Percentiles rank a stretch among this genome's conserved stretches.
These are phyloP conservation scores for Fusarium floridanum DNA, from an alignment of 2,329 filamentous ascomycete species.

Conservation along the genomic window DNA sequence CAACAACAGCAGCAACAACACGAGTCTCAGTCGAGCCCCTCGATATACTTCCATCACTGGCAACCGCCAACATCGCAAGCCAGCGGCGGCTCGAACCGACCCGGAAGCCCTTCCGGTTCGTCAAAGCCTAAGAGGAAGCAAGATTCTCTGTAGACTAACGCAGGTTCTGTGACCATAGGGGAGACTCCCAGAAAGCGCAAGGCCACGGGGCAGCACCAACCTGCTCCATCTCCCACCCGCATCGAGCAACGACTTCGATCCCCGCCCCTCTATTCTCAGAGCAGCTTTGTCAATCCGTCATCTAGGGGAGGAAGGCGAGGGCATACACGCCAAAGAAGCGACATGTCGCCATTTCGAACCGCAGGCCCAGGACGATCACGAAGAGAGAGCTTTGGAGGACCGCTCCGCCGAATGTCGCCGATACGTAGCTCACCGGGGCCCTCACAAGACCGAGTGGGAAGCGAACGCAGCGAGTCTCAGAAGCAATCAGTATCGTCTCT, in stretches of 20 bases:
- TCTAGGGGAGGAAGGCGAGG: constrained; percentile 43
- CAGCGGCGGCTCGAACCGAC: constrained; percentile 72
- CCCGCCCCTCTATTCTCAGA: constrained; percentile 49
- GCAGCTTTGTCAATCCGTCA: constrained; percentile 44
- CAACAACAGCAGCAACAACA: constrained; percentile 72
- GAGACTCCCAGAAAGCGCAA: constrained; percentile 91
- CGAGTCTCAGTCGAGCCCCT: constrained; percentile 71
- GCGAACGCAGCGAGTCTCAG: constrained; percentile 47
- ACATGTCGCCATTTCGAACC: constrained; percentile 53
- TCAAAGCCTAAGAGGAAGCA: constrained; percentile 66
- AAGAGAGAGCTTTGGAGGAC: constrained; percentile 45
- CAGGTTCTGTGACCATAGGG: constrained; percentile 63
- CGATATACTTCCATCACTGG: constrained; percentile 94
- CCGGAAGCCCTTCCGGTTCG: constrained; percentile 81
- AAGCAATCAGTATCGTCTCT: constrained; percentile 53
- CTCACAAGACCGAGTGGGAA: constrained; percentile 39
- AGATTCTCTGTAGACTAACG: constrained; percentile 58
- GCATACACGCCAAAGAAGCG: constrained; percentile 55
- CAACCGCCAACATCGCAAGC: constrained; percentile 80
- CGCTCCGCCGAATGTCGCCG: constrained; percentile 43
- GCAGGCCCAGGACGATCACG: constrained; percentile 41
- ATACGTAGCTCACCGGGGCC: constrained; percentile 40
- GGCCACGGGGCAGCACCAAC: constrained; percentile 63
- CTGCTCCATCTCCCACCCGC: constrained; percentile 45
- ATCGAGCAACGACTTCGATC: constrained; percentile 51